phyloP scores from a whole-genome alignment of 148 eudicot genomes.

The Oxyria digyna region DNA sequence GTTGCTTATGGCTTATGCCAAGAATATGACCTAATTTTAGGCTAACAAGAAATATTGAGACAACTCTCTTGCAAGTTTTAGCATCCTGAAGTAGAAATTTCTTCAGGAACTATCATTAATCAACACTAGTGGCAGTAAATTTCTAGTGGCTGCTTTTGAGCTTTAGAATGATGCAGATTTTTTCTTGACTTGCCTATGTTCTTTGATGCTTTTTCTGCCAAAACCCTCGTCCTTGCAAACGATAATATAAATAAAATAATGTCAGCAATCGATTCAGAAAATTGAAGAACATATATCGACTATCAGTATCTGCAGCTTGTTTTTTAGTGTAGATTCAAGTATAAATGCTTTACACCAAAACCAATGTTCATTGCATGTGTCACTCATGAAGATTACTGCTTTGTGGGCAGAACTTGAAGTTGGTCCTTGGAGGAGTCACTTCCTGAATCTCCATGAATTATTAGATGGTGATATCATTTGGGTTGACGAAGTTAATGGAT shows the following conservation, averaged over 20 bases:
- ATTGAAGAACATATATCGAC: not conserved
- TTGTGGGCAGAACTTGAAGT: slow-evolving; percentile 37
- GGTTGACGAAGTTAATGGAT: slow-evolving; percentile 63
- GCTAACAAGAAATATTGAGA: too few relatives aligned
- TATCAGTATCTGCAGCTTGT: not conserved
- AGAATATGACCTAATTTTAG: too few relatives aligned
- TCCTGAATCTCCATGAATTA: slow-evolving; percentile 58
- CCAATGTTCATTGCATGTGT: not conserved
- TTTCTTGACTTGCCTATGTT: not conserved
- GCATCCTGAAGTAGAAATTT: too few relatives aligned
- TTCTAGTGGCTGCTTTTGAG: too few relatives aligned
- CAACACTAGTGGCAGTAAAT: too few relatives aligned
- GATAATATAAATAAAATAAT: not conserved
- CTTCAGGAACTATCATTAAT: too few relatives aligned
- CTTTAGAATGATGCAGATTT: not conserved
- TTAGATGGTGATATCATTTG: slow-evolving; percentile 54
- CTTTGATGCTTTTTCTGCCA: not conserved
- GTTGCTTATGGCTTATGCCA: too few relatives aligned
- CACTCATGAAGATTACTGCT: slow-evolving; percentile 4
- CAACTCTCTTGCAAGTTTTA: too few relatives aligned
- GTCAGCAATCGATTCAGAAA: not conserved
- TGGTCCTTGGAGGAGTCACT: slow-evolving; percentile 28
- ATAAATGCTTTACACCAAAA: not conserved
- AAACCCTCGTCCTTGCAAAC: not conserved
- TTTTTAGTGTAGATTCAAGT: not conserved